Conservation (phyloP, 306 rosid genomes). For the Vigna hirtella region DNA sequence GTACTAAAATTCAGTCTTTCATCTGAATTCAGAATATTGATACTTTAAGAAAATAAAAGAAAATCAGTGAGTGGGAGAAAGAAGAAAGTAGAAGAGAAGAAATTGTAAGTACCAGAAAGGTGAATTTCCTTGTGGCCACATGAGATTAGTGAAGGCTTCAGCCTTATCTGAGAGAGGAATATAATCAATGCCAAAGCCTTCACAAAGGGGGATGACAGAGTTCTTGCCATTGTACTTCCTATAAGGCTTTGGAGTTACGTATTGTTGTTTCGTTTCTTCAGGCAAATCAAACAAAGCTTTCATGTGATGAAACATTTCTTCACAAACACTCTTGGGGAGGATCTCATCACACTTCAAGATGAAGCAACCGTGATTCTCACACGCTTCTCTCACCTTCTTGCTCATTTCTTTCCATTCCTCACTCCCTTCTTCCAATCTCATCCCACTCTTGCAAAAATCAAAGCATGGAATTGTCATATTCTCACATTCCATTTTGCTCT, state of each 20-base stretch:
- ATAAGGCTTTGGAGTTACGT: conserved; percentile 44
- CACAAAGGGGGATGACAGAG: conserved; percentile 44
- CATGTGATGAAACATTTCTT: conserved; percentile 40
- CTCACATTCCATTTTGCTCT: conserved; percentile 13
- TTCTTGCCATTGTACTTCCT: conserved; percentile 49
- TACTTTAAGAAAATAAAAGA: background rate
- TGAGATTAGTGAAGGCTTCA: conserved; percentile 52
- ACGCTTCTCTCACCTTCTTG: conserved; percentile 59
- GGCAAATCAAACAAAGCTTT: conserved; percentile 61
- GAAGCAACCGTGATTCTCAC: conserved; percentile 53
- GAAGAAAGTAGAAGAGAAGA: too few relatives aligned
- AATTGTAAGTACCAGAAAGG: conserved; percentile 44
- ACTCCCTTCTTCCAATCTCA: conserved; percentile 37
- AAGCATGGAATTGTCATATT: conserved; percentile 35
- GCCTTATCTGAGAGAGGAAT: conserved; percentile 14
- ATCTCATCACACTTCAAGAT: conserved; percentile 29
- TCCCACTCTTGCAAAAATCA: conserved; percentile 21
- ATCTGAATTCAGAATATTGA: too few relatives aligned
- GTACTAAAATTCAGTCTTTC: too few relatives aligned
- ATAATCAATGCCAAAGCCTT: conserved; percentile 63
- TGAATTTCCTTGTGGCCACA: conserved; percentile 69
- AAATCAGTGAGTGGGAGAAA: background rate
- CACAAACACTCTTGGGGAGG: conserved; percentile 20
- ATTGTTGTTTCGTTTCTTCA: conserved; percentile 52
- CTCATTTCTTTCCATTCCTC: conserved; percentile 50